A percentile compares a stretch with the other conserved stretches of the same genome.
phyloP scores from a whole-genome alignment of 192 early-diverging fungal species.

The Entomortierella chlamydospora region DNA sequence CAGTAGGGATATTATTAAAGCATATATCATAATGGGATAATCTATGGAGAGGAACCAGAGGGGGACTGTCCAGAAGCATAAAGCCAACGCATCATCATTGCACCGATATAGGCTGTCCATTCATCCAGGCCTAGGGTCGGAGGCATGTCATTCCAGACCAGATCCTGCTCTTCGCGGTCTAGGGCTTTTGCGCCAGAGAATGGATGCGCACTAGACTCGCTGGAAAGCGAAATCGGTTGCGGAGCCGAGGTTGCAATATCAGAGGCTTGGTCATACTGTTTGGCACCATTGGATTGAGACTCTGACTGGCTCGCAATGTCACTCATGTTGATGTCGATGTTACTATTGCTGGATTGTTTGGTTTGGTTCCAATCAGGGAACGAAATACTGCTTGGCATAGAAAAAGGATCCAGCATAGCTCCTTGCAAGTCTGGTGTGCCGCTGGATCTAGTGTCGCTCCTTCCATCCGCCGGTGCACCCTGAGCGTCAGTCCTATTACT shows the following conservation, averaged over 20 bases:
- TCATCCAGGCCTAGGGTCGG: constrained; percentile 49
- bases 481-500: neutral
- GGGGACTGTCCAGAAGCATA: constrained; percentile 38
- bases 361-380: constrained; percentile 26
- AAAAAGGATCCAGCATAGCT: constrained; percentile 48
- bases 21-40: neutral
- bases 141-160: constrained; percentile 50
- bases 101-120: constrained; percentile 49
- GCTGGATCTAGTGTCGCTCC: neutral
- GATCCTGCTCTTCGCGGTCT: constrained; percentile 33
- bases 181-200: neutral
- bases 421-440: neutral
- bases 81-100: constrained; percentile 52
- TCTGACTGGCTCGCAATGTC: constrained; percentile 13
- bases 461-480: neutral
- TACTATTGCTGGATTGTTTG: constrained; percentile 4
- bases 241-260: neutral
- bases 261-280: neutral
- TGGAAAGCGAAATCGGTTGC: constrained; percentile 6
- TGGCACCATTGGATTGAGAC: neutral
- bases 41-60: constrained; percentile 9
- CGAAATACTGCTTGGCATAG: constrained; percentile 46
- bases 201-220: neutral
- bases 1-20: neutral
- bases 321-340: neutral